These are phyloP conservation scores for Pichia sp. DNA, from an alignment of 1,139 yeast species.

Conservation along the genomic window DNA sequence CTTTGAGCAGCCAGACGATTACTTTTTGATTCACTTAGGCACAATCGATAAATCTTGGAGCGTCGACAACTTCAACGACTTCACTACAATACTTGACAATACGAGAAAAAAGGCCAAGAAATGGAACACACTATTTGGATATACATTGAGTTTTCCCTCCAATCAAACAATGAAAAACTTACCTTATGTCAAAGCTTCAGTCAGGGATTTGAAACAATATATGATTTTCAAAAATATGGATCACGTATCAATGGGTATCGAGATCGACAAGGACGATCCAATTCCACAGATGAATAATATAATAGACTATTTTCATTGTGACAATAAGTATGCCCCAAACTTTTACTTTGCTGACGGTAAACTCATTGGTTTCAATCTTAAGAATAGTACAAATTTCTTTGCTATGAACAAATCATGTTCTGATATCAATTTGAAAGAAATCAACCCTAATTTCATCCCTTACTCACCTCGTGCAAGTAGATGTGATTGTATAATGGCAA, in stretches of 20 bases:
- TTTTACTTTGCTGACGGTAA: constrained; percentile 12
- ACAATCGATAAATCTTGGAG: constrained; percentile 20
- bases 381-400: neutral
- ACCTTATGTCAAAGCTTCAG: constrained; percentile 60
- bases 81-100: constrained; percentile 23
- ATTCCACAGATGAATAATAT: constrained; percentile 35
- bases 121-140: constrained; percentile 20
- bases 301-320: constrained; percentile 17
- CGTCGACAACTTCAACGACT: constrained; percentile 18
- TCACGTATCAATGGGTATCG: constrained; percentile 54
- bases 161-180: constrained; percentile 41
- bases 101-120: constrained; percentile 5
- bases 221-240: constrained; percentile 43
- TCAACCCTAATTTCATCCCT: constrained; percentile 36
- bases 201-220: constrained; percentile 52
- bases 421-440: neutral
- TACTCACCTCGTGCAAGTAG: constrained; percentile 49
- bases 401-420: constrained; percentile 8
- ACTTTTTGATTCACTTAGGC: constrained; percentile 16
- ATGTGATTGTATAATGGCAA: constrained; percentile 53
- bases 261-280: constrained; percentile 40
- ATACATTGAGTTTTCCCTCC: constrained; percentile 13
- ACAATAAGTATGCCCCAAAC: constrained; percentile 14
- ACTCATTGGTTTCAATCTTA: neutral
- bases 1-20: neutral